Evolutionary conservation across 768 basidiomycete species (phyloP).

Genomic region (Calocybe gangraenosa): DNA sequence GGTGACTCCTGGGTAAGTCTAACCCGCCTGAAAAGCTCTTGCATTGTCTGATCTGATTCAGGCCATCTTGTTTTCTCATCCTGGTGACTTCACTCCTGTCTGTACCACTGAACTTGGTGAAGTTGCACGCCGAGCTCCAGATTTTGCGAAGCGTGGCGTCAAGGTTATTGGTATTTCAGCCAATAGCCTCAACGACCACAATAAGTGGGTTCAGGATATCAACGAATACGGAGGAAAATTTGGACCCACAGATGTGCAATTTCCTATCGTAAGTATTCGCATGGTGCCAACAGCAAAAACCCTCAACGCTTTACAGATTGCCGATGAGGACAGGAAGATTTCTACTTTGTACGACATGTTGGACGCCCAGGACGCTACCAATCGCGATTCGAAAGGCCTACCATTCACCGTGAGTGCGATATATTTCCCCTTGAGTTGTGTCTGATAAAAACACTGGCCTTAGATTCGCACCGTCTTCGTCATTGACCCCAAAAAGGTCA

Average conservation of each 20-base stretch:
- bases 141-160: slow-evolving; percentile 85
- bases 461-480: slow-evolving; percentile 95
- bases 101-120: slow-evolving; percentile 98
- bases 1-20: slow-evolving; percentile 78
- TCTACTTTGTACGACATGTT: slow-evolving; percentile 93
- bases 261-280: slow-evolving; percentile 77
- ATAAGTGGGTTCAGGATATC: slow-evolving; percentile 88
- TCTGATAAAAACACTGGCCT: not conserved
- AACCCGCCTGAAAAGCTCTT: not conserved
- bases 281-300: not conserved
- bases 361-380: slow-evolving; percentile 92
- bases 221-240: slow-evolving; percentile 69
- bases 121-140: slow-evolving; percentile 80
- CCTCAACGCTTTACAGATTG: slow-evolving; percentile 56
- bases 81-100: slow-evolving; percentile 89
- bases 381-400: slow-evolving; percentile 78
- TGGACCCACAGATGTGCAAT: slow-evolving; percentile 72
- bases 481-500: slow-evolving; percentile 95
- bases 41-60: slow-evolving; percentile 21
- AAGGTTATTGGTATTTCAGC: slow-evolving; percentile 94
- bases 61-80: slow-evolving; percentile 92
- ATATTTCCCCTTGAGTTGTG: not conserved
- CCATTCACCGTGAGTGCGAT: slow-evolving; percentile 75
- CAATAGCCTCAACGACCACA: slow-evolving; percentile 82
- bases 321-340: slow-evolving; percentile 83